Evolutionary conservation across 208 protist genomes (phyloP), one percentile per base, ranked within the genome.

Genomic region (Leishmania gerbilli): DNA sequence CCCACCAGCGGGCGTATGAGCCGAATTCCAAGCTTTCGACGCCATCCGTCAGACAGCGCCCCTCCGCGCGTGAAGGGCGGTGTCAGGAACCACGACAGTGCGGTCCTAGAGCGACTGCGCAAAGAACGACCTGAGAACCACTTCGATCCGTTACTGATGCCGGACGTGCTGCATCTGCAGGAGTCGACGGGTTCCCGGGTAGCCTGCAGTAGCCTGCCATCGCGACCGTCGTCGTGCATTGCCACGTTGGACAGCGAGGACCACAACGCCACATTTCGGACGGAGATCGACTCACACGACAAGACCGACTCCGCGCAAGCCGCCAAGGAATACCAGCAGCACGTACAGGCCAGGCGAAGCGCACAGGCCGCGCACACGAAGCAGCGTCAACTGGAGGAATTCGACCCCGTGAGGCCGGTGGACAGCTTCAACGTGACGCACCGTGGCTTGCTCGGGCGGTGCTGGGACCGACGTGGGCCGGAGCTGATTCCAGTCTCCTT

Each of bases 361-460:
- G 78, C 82, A 6, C 68, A 88, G 49, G 75, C 79, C 60, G 84
- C 82, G 24, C 79, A 91, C 62, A 78, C 76, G 40, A 74, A 79
- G 71, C 75, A 84, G 65, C 67, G 76, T n/a, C 76, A 69, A 51
- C 69, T 93, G 56, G 87, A 93, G n/a, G 81, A 87, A 47, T 92
- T 91, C 78, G 90, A 93, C 80, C 88, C 86, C 45, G 85, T 92
- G 24, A 85, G 89, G 13, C 88, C 89, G 15, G 37, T 91, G 37
- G 87, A 93, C 77, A 91, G 88, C 80, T 95, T 95, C 82, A 92
- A 92, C 76, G 84, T 92, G 64, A 93, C 90, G 1, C 93, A 96
- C 77, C 81, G 86, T 21, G 72, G 82, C 3, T 69, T 97, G 62
- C 84, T 97, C 24, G 93, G 93, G 2, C 90, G 93, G 17, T 97